phyloP scores from a whole-genome alignment of 768 basidiomycete genomes.

The Naematelia aurantialba region DNA sequence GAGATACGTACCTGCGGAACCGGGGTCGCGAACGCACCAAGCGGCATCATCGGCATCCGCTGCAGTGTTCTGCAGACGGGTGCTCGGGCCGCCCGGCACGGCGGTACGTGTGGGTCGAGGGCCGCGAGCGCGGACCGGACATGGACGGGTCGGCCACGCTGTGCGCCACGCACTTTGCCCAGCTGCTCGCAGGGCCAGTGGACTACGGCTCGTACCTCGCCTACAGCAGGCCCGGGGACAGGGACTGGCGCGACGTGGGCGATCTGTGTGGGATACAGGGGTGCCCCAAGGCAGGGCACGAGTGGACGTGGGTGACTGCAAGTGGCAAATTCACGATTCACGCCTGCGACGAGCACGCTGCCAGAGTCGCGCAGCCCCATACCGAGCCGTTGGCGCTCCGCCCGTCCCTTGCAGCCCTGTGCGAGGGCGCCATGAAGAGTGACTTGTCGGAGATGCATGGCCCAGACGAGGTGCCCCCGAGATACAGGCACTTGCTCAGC shows the following conservation, averaged over 20 bases:
- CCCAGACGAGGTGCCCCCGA: not conserved
- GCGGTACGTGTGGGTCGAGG: not conserved
- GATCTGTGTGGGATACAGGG: not conserved
- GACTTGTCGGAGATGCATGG: too few species aligned
- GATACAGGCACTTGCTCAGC: not conserved
- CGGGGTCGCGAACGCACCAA: too few species aligned
- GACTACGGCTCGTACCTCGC: not conserved
- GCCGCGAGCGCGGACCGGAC: too few species aligned
- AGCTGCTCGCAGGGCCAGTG: not conserved
- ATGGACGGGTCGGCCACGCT: not conserved
- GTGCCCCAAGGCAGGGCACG: not conserved
- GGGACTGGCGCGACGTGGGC: not conserved
- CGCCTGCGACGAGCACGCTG: not conserved
- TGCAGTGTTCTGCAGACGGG: not conserved
- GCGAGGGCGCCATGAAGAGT: too few species aligned
- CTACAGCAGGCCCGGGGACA: not conserved
- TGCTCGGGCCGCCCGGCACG: not conserved
- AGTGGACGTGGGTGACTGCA: not conserved
- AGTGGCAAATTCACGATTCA: not conserved
- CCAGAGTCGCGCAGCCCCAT: not conserved
- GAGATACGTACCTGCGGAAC: not conserved
- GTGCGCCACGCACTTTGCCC: not conserved
- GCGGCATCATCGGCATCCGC: too few species aligned
- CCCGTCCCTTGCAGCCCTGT: not conserved
- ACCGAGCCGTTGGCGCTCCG: too few species aligned